Evolutionary conservation across 2,329 filamentous ascomycete genomes (phyloP).

Genomic region (Domatiomyces catenatus): DNA sequence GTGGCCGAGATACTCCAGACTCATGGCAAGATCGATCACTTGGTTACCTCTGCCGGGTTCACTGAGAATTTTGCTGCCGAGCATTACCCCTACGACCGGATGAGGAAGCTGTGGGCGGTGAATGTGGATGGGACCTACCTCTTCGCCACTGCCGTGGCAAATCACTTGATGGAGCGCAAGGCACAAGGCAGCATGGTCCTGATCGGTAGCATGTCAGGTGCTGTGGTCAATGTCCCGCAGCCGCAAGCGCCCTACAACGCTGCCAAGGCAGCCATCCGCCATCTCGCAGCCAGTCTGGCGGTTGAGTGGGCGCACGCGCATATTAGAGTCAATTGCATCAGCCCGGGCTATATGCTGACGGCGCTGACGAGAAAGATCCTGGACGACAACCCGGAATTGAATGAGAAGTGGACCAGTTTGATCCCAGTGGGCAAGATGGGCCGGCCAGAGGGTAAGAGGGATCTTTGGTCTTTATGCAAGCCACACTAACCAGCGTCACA

Average conservation of each 20-base stretch:
- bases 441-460: constrained; percentile 42
- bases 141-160: constrained; percentile 24
- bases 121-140: constrained; percentile 53
- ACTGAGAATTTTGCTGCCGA: constrained; percentile 91
- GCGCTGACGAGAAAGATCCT: constrained; percentile 87
- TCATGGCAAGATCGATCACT: constrained; percentile 74
- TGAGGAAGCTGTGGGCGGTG: constrained; percentile 86
- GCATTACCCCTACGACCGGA: constrained; percentile 75
- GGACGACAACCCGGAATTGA: constrained; percentile 79
- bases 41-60: constrained; percentile 93
- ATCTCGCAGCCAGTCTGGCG: constrained; percentile 71
- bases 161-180: constrained; percentile 74
- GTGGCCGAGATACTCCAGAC: constrained; percentile 52
- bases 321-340: constrained; percentile 91
- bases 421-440: constrained; percentile 94
- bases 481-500: neutral
- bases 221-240: constrained; percentile 90
- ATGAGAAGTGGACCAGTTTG: constrained; percentile 76
- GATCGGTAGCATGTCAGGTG: constrained; percentile 87
- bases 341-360: constrained; percentile 91
- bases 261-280: constrained; percentile 79
- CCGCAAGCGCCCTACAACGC: constrained; percentile 88
- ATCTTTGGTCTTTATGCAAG: neutral
- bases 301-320: constrained; percentile 83
- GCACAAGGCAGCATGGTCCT: constrained; percentile 70